Evolutionary conservation across 352 stramenopile species (phyloP), one percentile per base, ranked within the genome.

Genomic region (Pythium rhizo-oryzae): DNA sequence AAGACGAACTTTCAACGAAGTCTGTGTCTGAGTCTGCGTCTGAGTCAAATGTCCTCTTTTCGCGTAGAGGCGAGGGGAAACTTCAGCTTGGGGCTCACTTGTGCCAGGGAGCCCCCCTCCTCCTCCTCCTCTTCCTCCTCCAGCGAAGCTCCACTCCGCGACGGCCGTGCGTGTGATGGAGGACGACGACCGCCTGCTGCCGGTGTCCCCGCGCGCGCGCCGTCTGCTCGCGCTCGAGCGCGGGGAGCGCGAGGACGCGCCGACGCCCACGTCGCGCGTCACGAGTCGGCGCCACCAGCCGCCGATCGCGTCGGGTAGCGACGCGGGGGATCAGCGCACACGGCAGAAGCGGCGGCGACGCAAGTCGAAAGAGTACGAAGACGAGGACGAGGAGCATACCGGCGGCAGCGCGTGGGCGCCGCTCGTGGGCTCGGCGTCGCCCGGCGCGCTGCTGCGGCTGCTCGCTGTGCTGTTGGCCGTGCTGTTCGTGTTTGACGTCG

Each of bases 401-500:
- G 35, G 41, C 41, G 15, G 23, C 49, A 24, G 23, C 19, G 37
- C 56, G 12, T 62, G 56, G 56, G 8, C 16, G 23, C 23, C 50
- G 23, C 37, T 61, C 35, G 35, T 24, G 4, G 55, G 58, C 43
- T 2, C 24, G 25, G 25, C 39, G 33, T 67, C 61, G 39, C 39
- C 51, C 2, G n/a, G 51, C 12, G 54, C 39, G n/a, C 23, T 70
- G 44, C 55, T 70, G 21, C 23, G 37, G 44, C 55, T 70, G 16
- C 49, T 70, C 12, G 30, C 53, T 28, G 54, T 35, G 44, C 47
- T 70, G 21, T 9, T 70, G 2, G 46, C 6, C 6, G 47, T 54
- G 54, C 55, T 70, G 2, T 35, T 70, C 4, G 54, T 70, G 5
- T 59, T 70, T 23, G 63, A 70, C 37, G 43, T 60, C 7, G 44